Percentiles rank a stretch among this genome's conserved stretches.
Evolutionary conservation across 495 filamentous ascomycete species (phyloP).

Genomic region (Thozetella sp.): DNA sequence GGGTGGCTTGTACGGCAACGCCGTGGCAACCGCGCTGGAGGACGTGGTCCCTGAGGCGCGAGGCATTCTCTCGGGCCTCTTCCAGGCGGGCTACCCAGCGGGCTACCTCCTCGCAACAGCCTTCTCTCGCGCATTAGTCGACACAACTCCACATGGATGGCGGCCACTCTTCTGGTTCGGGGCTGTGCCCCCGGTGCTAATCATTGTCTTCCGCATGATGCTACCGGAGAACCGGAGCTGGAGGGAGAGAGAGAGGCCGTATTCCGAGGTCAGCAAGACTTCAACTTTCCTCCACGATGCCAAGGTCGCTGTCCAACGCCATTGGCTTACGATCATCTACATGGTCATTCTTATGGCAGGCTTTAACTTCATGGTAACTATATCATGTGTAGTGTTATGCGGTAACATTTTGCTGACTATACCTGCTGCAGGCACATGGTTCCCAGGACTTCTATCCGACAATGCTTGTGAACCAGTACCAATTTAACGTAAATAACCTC

Average conservation of each 20-base stretch:
- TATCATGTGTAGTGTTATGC: neutral
- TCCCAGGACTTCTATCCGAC: conserved; percentile 92
- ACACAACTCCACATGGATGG: conserved; percentile 75
- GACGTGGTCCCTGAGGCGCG: conserved; percentile 75
- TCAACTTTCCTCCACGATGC: conserved; percentile 73
- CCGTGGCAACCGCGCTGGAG: conserved; percentile 84
- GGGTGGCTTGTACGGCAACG: conserved; percentile 91
- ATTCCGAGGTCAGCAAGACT: conserved; percentile 41
- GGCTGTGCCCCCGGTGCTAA: conserved; percentile 73
- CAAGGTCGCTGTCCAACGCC: conserved; percentile 70
- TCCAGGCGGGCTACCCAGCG: conserved; percentile 89
- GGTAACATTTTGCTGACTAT: neutral
- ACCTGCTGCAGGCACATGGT: conserved; percentile 81
- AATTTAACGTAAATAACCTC: conserved; percentile 68
- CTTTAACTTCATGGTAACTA: conserved; percentile 77
- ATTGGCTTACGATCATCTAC: conserved; percentile 80
- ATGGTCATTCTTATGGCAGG: conserved; percentile 87
- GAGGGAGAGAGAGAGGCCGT: conserved; percentile 51
- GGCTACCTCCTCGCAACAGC: conserved; percentile 81
- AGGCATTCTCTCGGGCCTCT: conserved; percentile 77
- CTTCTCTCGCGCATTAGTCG: conserved; percentile 72
- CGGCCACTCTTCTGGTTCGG: conserved; percentile 89
- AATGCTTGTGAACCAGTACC: conserved; percentile 77
- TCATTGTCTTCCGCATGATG: conserved; percentile 75
- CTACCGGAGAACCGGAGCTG: conserved; percentile 77